Evolutionary conservation across 2,329 filamentous ascomycete genomes (phyloP), one percentile per base, ranked within the genome.

Genomic region (Elsinoe necatrix): DNA sequence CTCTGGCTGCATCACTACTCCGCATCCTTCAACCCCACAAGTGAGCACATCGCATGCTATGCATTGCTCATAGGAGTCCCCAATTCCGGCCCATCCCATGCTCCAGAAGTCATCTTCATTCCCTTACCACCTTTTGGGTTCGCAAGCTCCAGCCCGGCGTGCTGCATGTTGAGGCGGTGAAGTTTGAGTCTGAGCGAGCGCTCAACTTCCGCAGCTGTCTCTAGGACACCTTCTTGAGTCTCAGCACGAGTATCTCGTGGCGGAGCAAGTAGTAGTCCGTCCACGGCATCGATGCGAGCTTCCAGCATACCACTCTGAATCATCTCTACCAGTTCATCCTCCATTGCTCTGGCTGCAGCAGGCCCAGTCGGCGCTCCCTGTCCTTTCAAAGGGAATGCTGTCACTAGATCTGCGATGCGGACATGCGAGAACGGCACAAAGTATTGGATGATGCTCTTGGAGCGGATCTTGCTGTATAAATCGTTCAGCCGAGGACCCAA

Each of bases 361-460:
- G 23, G 23, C 6, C 54, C 41, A 16, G 42, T 9, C 11, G 29
- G 25, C 23, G 6, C 62, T 52, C 20, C 56, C 23, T 12, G 63
- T 61, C 80, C 80, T 0, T 81, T 74, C 1, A 77, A 74, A 0
- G 82, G 83, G 69, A 98, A 97, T 1, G 88, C 85, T 34, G 80
- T 76, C 7, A 87, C 83, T 76, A 98, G 82, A 59, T 83, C 89
- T 18, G 85, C 79, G 3, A 97, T 76, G 0, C 87, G 91, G 60
- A 96, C 89, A 62, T 85, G 85, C 41, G 86, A 95, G 70, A 95
- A 98, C 0, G 93, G 91, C 21, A 89, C 79, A 64, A 95, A 86
- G 72, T 96, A 97, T 67, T 95, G 89, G 21, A 91, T 82, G 58
- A 98, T 96, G 65, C 91, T 92, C 74, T 96, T 96, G 65, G 80